Base-by-base conservation (phyloP, 768 basidiomycete species). In the Cystofilobasidium bisporidii region DNA sequence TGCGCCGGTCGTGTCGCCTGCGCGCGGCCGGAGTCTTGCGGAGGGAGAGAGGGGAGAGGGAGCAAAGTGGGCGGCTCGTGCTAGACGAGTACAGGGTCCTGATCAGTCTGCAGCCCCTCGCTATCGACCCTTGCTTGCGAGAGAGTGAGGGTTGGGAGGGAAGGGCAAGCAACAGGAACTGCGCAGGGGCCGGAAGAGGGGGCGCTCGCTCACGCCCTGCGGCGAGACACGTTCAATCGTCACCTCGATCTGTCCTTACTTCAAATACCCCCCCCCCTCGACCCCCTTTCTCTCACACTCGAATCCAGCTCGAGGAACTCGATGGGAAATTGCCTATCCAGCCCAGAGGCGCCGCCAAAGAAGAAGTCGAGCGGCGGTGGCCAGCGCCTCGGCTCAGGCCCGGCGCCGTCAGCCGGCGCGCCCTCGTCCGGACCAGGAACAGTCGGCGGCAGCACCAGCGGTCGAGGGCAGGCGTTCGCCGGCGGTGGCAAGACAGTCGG, bases 291-390 rank as follows among this genome's bases (percentile, higher is more conserved):
- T 3, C 63, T 4, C n/a, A 45, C 20, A 28, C n/a, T 17, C 20
- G 17, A 15, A 43, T 17, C 17, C 38, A 1, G 1, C 48, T 48
- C 36, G 20, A n/a, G n/a, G n/a, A n/a, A n/a, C 32, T 47, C 9
- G 24, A 68, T 68, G 67, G 67, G 67, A 56, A 68, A 58, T 56
- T 68, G 67, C 22, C 61, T 68, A 20, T 68, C 67, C 26, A 60
- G 61, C 32, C 61, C 67, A 2, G 62, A 60, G 22, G 40, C 55
- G 20, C 33, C 50, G 12, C 3, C 28, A 1, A 68, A 59, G 50
- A 30, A 38, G 11, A 57, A 56, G 26, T 24, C 40, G 2, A 9
- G n/a, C 45, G 36, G 53, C 30, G 53, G 61, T 10, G 67, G 56
- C 33, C 67, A 68, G 28, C 53, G 61, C 15, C 61, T 68, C 28